Evolutionary conservation across 1,284 basidiomycete species (phyloP).

Genomic region (Apiotrichum gamsii): DNA sequence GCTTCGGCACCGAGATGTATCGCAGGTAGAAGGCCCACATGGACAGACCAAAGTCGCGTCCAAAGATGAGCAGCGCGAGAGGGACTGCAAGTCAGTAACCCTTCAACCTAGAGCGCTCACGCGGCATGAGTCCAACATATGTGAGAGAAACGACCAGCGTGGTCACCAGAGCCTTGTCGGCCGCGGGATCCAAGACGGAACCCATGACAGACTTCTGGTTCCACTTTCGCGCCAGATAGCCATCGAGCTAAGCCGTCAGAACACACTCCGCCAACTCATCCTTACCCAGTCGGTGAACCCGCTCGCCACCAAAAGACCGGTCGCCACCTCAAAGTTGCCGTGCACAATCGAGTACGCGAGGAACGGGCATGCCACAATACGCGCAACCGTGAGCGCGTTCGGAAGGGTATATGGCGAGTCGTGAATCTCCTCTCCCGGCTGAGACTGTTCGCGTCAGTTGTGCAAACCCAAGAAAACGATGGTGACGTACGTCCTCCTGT

Average conservation of each 20-base stretch:
- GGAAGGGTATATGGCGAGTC: conserved; percentile 96
- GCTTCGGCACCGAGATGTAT: conserved; percentile 77
- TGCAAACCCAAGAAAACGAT: too few species aligned
- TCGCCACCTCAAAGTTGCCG: conserved; percentile 71
- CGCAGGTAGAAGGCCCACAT: conserved; percentile 91
- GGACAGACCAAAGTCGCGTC: conserved; percentile 79
- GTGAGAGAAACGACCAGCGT: conserved; percentile 83
- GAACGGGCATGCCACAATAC: conserved; percentile 80
- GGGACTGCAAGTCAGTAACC: too few species aligned
- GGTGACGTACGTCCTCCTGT: too few species aligned
- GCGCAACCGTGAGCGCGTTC: conserved; percentile 79
- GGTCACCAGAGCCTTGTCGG: conserved; percentile 94
- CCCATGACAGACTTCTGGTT: conserved; percentile 84
- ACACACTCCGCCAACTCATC: background rate
- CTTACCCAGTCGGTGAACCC: conserved; percentile 83
- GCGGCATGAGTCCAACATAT: conserved; percentile 74
- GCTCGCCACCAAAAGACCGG: conserved; percentile 75
- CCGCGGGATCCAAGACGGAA: conserved; percentile 91
- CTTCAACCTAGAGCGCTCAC: too few species aligned
- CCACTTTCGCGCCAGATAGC: conserved; percentile 78
- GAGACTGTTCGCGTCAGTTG: too few species aligned
- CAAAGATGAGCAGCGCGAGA: conserved; percentile 77
- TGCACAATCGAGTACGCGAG: conserved; percentile 89
- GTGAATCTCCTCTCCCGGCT: conserved; percentile 38
- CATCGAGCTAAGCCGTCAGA: conserved; percentile 61